phyloP scores from a whole-genome alignment of 2,329 filamentous ascomycete genomes.

The Hypoxylon sp. region DNA sequence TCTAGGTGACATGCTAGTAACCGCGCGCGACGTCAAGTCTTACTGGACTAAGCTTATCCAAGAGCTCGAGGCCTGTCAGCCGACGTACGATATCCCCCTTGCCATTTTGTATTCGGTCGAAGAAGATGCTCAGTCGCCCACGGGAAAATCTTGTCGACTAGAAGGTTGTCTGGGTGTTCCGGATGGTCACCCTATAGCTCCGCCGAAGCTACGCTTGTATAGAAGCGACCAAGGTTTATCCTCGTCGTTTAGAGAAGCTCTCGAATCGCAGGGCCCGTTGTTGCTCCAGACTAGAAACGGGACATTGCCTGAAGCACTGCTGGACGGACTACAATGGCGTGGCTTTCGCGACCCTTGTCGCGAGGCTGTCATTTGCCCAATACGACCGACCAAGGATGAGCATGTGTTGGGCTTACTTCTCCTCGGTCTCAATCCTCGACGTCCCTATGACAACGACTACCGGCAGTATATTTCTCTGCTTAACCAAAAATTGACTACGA shows the following conservation, averaged over 20 bases:
- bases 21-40: conserved; percentile 61
- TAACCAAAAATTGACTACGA: conserved; percentile 73
- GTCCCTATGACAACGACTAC: conserved; percentile 82
- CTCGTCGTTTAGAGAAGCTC: conserved; percentile 58
- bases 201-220: conserved; percentile 56
- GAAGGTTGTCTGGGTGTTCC: conserved; percentile 65
- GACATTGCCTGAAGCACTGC: conserved; percentile 70
- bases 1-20: conserved; percentile 62
- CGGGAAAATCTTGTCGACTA: conserved; percentile 58
- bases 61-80: conserved; percentile 60
- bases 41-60: conserved; percentile 64
- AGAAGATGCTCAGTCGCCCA: conserved; percentile 55
- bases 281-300: conserved; percentile 62
- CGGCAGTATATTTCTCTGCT: conserved; percentile 73
- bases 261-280: conserved; percentile 58
- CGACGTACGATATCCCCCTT: conserved; percentile 65
- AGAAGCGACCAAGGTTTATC: conserved; percentile 58
- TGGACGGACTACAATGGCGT: conserved; percentile 72
- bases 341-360: conserved; percentile 76
- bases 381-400: conserved; percentile 76
- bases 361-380: conserved; percentile 77
- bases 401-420: conserved; percentile 77
- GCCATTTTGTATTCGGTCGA: conserved; percentile 67
- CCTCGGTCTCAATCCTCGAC: conserved; percentile 77
- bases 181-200: conserved; percentile 60